These are phyloP conservation scores for Acmispon strigosus DNA, from an alignment of 306 rosid genomes.

Conservation along the genomic window DNA sequence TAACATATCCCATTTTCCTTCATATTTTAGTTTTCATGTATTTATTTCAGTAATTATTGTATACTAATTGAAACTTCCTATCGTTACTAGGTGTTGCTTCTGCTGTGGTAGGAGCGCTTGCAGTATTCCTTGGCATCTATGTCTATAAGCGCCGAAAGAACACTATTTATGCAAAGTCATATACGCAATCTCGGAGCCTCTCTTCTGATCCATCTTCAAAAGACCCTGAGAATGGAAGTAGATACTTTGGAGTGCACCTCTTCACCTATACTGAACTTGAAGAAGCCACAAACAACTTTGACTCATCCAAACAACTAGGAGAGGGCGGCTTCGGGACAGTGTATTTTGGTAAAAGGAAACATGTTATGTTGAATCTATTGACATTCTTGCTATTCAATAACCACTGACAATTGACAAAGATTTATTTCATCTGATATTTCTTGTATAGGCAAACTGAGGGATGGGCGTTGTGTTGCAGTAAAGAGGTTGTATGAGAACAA, in stretches of 20 bases:
- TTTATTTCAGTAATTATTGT: neutral
- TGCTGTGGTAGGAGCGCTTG: neutral
- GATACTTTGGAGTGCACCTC: slow-evolving; percentile 36
- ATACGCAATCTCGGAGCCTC: slow-evolving; percentile 27
- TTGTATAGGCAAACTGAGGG: slow-evolving; percentile 52
- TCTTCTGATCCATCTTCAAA: slow-evolving; percentile 30
- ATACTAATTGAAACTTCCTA: neutral
- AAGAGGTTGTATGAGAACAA: slow-evolving; percentile 78
- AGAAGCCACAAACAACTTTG: slow-evolving; percentile 63
- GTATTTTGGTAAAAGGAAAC: slow-evolving; percentile 47
- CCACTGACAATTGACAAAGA: slow-evolving; percentile 1
- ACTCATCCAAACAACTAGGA: slow-evolving; percentile 58
- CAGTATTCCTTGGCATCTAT: neutral
- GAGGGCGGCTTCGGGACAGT: slow-evolving; percentile 92
- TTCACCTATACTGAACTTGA: slow-evolving; percentile 61
- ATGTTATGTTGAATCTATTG: neutral
- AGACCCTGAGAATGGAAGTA: slow-evolving; percentile 49
- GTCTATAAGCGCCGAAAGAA: slow-evolving; percentile 13
- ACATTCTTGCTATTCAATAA: neutral
- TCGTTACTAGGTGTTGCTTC: slow-evolving; percentile 18
- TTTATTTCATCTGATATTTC: slow-evolving; percentile 6
- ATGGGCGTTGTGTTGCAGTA: slow-evolving; percentile 75
- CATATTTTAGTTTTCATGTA: neutral
- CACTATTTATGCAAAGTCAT: slow-evolving; percentile 12
- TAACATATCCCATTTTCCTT: slow-evolving; percentile 22